These are phyloP conservation scores for Endocladia muricata DNA, from an alignment of 31 red algal species.

Conservation along the genomic window DNA sequence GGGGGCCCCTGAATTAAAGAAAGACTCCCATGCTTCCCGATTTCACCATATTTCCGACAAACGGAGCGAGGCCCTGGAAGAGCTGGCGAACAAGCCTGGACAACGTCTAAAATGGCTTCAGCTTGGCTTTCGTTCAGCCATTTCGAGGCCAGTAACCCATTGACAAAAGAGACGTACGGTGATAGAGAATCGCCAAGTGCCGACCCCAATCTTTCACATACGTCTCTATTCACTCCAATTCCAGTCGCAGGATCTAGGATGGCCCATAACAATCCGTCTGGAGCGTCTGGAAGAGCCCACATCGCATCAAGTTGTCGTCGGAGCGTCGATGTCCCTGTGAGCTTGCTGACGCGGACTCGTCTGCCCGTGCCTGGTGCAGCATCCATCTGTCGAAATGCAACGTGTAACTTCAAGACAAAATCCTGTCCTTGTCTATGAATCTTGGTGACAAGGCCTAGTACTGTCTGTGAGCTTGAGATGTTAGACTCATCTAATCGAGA, in stretches of 20 bases:
- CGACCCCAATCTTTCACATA: not conserved
- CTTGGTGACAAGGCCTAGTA: constrained; percentile 31
- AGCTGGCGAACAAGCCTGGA: constrained; percentile 1
- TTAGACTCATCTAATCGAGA: not conserved
- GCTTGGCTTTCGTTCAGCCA: constrained; percentile 18
- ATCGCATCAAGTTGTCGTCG: constrained; percentile 54
- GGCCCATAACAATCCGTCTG: constrained; percentile 37
- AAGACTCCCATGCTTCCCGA: constrained; percentile 14
- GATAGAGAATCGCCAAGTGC: not conserved
- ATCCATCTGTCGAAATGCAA: constrained; percentile 18
- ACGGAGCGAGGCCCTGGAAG: not conserved
- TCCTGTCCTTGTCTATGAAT: constrained; percentile 3
- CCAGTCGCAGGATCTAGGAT: constrained; percentile 38
- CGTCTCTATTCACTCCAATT: constrained; percentile 4
- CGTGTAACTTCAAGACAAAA: constrained; percentile 21
- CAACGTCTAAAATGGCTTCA: constrained; percentile 14
- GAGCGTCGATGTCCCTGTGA: constrained; percentile 26
- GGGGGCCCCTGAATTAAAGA: constrained; percentile 76
- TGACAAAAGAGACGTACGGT: constrained; percentile 14
- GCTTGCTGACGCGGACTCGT: constrained; percentile 35
- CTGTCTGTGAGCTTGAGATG: not conserved
- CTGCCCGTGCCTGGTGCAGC: constrained; percentile 35
- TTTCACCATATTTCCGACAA: no score
- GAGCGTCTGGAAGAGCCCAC: constrained; percentile 13
- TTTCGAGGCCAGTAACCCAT: not conserved